Conservation (phyloP, 495 filamentous ascomycete species). For the Recurvomyces mirabilis region DNA sequence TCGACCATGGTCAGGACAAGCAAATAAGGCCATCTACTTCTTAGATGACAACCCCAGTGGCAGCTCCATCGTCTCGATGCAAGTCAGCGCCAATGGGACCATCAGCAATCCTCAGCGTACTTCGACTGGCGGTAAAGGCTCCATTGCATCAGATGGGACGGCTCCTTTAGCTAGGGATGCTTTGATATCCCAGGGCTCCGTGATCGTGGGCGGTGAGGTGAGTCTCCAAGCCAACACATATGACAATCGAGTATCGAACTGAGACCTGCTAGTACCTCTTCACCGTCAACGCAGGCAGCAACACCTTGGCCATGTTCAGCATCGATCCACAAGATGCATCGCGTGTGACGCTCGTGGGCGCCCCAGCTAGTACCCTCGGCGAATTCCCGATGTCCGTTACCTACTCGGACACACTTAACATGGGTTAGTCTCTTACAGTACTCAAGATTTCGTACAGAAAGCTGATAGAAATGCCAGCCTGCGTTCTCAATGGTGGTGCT, state of each 20-base stretch:
- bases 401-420: slow-evolving; percentile 2
- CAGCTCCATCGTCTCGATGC: background rate
- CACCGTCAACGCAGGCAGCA: slow-evolving; percentile 8
- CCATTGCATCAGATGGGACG: slow-evolving; percentile 17
- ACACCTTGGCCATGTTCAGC: slow-evolving; percentile 5
- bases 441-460: background rate
- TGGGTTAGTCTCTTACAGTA: background rate
- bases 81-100: background rate
- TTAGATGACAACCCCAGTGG: background rate
- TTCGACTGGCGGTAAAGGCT: background rate
- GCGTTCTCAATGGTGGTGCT: slow-evolving; percentile 6
- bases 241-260: no score
- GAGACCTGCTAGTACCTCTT: slow-evolving; percentile 3
- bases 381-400: slow-evolving; percentile 8
- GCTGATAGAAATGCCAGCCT: background rate
- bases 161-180: background rate
- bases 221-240: no score
- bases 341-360: background rate
- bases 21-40: no score
- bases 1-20: no score
- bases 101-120: slow-evolving; percentile 4
- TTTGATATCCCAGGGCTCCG: background rate
- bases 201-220: slow-evolving; percentile 10
- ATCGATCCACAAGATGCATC: slow-evolving; percentile 1
- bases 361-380: background rate